These are phyloP conservation scores for Lachancea fermentati DNA, from an alignment of 805 yeast genomes.

Conservation along the genomic window DNA sequence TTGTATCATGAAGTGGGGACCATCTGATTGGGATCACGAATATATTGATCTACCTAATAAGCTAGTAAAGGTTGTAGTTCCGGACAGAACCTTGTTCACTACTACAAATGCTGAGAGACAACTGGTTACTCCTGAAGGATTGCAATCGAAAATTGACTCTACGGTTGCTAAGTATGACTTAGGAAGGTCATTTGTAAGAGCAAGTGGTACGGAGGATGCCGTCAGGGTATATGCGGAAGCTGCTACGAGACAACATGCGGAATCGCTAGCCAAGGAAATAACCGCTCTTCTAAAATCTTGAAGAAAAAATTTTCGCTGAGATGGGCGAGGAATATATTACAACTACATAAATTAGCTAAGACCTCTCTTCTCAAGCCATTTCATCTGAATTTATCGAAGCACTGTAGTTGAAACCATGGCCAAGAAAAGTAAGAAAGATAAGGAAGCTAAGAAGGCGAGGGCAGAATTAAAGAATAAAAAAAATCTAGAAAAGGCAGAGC, in stretches of 20 bases:
- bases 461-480: conserved; percentile 78
- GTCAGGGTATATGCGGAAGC: conserved; percentile 96
- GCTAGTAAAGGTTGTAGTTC: conserved; percentile 73
- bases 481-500: conserved; percentile 64
- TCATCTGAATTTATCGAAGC: too few relatives aligned
- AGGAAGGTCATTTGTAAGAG: conserved; percentile 91
- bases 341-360: too few relatives aligned
- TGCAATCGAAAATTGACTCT: conserved; percentile 68
- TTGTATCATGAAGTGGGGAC: conserved; percentile 48
- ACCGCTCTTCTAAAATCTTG: background rate
- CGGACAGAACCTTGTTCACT: conserved; percentile 70
- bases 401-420: conserved; percentile 66
- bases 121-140: conserved; percentile 66
- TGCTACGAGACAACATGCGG: conserved; percentile 42
- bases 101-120: conserved; percentile 90
- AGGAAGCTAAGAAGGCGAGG: conserved; percentile 88
- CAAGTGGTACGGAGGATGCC: conserved; percentile 97
- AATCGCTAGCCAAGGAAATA: conserved; percentile 39
- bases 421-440: conserved; percentile 77
- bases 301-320: background rate
- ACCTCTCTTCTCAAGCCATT: too few relatives aligned
- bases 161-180: conserved; percentile 47
- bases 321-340: background rate
- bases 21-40: conserved; percentile 66
- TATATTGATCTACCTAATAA: conserved; percentile 86